Percentiles rank a stretch among this genome's conserved stretches.
These are phyloP conservation scores for Ogataea glucozyma DNA, from an alignment of 805 yeast genomes.

Conservation along the genomic window DNA sequence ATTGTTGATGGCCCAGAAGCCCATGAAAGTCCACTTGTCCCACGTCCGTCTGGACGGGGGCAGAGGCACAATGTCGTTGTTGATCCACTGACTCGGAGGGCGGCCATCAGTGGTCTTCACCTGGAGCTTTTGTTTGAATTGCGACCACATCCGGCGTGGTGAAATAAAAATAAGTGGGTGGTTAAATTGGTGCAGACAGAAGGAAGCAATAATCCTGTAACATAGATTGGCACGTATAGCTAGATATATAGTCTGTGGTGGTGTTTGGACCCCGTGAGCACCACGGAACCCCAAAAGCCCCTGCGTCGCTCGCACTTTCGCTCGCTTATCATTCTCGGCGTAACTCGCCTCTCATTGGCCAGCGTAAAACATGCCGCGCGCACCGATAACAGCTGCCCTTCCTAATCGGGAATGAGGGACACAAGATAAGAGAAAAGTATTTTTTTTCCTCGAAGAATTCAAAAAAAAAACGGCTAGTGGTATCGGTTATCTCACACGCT, in stretches of 20 bases:
- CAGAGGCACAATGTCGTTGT: conserved; percentile 46
- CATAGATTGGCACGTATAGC: no score
- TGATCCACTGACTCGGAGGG: conserved; percentile 20
- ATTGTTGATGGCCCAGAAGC: conserved; percentile 43
- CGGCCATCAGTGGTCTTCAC: conserved; percentile 11
- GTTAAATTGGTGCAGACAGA: no score
- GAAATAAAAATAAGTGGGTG: no score
- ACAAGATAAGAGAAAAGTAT: not conserved
- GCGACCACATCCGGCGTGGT: conserved; percentile 4
- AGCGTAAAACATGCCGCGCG: no score
- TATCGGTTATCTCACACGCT: not conserved
- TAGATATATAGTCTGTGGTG: no score
- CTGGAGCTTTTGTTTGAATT: conserved; percentile 1
- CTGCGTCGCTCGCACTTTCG: no score
- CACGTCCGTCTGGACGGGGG: conserved; percentile 48
- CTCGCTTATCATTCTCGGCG: no score
- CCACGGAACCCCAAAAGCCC: no score
- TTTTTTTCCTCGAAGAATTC: not conserved
- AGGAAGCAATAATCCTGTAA: no score
- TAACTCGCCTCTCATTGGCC: conserved; percentile 1
- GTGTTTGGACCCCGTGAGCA: no score
- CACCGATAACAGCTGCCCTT: not conserved
- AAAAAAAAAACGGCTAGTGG: no score
- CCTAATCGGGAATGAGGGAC: not conserved
- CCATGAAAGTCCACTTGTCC: conserved; percentile 44